These are phyloP conservation scores for Oryza glaberrima DNA, from an alignment of 176 grass and related monocot species.

Conservation along the genomic window DNA sequence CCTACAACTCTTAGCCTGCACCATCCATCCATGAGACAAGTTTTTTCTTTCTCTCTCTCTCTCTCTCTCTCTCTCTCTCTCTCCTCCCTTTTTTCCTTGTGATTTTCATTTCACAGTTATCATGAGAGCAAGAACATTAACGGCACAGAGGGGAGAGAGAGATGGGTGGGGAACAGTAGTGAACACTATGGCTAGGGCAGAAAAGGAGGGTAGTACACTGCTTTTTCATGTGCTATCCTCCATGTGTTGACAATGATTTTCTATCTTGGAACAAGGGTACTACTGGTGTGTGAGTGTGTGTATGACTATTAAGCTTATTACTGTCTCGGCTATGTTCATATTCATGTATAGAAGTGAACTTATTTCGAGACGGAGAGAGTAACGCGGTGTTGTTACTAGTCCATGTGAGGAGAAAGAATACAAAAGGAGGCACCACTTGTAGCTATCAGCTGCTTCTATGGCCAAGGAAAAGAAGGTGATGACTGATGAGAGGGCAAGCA, in stretches of 20 bases:
- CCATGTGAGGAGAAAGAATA: slow-evolving; percentile 27
- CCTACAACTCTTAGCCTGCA: slow-evolving; percentile 58
- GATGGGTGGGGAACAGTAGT: slow-evolving; percentile 1
- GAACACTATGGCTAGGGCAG: slow-evolving; percentile 47
- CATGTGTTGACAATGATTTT: slow-evolving; percentile 44
- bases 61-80: not conserved
- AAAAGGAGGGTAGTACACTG: slow-evolving; percentile 38
- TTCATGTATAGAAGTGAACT: too few species aligned
- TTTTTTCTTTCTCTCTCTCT: not conserved
- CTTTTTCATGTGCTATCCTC: slow-evolving; percentile 55
- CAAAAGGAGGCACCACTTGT: slow-evolving; percentile 15
- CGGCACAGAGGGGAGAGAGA: not conserved
- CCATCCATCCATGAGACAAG: slow-evolving; percentile 39
- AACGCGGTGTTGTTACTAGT: not conserved
- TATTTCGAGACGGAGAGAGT: too few species aligned
- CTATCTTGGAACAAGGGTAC: slow-evolving; percentile 42
- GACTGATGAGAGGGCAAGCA: not conserved
- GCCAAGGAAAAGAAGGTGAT: slow-evolving; percentile 33
- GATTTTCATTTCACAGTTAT: slow-evolving; percentile 34
- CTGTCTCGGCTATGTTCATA: too few species aligned
- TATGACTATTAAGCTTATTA: not conserved
- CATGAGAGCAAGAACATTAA: slow-evolving; percentile 41
- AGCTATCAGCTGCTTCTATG: not conserved
- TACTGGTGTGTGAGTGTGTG: not conserved
- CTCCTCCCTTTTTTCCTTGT: not conserved